Evolutionary conservation across 2,329 filamentous ascomycete genomes (phyloP), one percentile per base, ranked within the genome.

Genomic region (Epichloe uncinata): DNA sequence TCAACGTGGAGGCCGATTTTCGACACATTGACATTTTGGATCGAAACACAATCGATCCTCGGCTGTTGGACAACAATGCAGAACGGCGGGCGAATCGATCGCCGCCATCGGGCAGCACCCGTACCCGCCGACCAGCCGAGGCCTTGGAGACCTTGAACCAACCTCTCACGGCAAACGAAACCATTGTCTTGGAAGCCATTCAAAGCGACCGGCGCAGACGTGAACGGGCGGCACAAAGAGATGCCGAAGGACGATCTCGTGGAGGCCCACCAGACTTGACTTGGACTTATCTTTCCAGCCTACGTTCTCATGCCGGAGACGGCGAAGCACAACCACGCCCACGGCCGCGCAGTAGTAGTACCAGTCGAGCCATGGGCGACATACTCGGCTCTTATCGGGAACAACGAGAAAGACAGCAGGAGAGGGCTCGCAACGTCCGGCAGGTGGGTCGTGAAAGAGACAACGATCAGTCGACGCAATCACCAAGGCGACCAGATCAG

Each of bases 1-100:
- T 91, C 41, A 77, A 82, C 56, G 71, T 72, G 13, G 73, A 78
- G 48, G 73, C 76, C 26, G 73, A 73, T 3, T 75, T 81, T 46
- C 72, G 79, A 49, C 75, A 75, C 52, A 61, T 83, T 16, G 68
- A 72, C 42, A 71, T 83, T 12, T 72, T 75, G 7, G 79, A 83
- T 50, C 71, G 71, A 26, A 72, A 68, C 48, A 72, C 72, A 0
- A 75, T 79, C 52, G 76, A 79, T 44, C 71, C 77, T 42, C 67
- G 73, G 50, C 66, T 77, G 37, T 65, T 77, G 47, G 73, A 78
- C 49, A 67, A 64, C 33, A 68, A 68, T 63, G 65, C 68, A 61
- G 63, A 72, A 58, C 62, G 73, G 66, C 59, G 62, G 49, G 54
- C 59, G 20, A 60, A 56, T 38, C 50, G 48, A 45, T 54, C 54